Conservation (phyloP, 2,329 filamentous ascomycete genomes). For the Aurifilum marmelostoma region DNA sequence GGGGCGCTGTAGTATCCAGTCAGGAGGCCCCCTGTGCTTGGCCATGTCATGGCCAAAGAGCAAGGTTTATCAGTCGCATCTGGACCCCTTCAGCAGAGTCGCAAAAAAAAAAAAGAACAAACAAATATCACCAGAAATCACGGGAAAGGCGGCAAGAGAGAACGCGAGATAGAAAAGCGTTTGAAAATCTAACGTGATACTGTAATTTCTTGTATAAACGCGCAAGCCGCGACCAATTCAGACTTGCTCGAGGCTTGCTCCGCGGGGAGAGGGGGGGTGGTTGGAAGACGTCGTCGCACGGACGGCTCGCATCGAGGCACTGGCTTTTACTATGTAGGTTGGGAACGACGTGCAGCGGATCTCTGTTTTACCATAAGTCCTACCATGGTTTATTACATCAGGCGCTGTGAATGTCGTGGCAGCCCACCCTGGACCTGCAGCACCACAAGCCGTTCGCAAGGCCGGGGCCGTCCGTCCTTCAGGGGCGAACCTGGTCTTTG, state of each 20-base stretch:
- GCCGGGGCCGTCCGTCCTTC: not conserved
- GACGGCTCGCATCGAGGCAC: not conserved
- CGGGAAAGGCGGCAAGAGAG: not conserved
- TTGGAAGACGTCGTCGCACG: conserved; percentile 1
- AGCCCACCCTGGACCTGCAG: not conserved
- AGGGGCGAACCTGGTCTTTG: conserved; percentile 13
- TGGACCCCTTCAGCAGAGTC: not conserved
- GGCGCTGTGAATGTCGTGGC: not conserved
- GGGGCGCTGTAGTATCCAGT: conserved; percentile 10
- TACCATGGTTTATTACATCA: not conserved
- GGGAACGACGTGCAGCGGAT: conserved; percentile 3
- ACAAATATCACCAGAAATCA: not conserved
- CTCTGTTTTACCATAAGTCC: not conserved
- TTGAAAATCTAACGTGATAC: not conserved
- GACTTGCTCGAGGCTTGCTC: too few species aligned
- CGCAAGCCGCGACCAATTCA: conserved; percentile 21
- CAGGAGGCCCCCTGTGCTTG: conserved; percentile 6
- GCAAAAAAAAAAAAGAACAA: not conserved
- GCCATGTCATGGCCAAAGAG: not conserved
- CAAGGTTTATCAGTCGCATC: not conserved
- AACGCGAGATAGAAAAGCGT: not conserved
- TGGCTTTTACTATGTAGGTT: not conserved
- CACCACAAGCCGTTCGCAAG: conserved; percentile 16
- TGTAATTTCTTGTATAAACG: conserved; percentile 10
- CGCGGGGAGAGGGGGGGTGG: too few species aligned